A percentile compares a stretch with the other conserved stretches of the same genome.
These are phyloP conservation scores for Auricularia sp. DNA, from an alignment of 768 basidiomycete species.

Conservation along the genomic window DNA sequence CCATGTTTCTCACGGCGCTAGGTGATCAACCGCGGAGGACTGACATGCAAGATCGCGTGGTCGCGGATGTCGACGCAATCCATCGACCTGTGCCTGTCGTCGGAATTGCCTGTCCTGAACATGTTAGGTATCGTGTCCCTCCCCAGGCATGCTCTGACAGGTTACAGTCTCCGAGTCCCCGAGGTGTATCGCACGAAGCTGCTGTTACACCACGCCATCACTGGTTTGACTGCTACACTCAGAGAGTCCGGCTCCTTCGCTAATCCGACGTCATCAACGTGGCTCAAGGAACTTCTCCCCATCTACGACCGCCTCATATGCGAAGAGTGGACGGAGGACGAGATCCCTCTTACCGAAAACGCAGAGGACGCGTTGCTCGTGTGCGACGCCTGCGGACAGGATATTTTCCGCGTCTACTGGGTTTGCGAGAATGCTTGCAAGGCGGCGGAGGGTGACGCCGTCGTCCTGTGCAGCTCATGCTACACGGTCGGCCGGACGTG, in stretches of 20 bases:
- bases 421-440: not conserved
- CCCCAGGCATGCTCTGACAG: not conserved
- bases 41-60: slow-evolving; percentile 80
- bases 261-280: not conserved
- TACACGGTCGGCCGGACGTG: not conserved
- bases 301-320: not conserved
- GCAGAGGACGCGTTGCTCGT: not conserved
- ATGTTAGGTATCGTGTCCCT: slow-evolving; percentile 33
- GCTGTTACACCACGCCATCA: slow-evolving; percentile 47
- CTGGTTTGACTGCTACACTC: slow-evolving; percentile 17
- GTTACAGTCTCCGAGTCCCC: slow-evolving; percentile 58
- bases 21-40: slow-evolving; percentile 68
- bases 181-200: slow-evolving; percentile 71
- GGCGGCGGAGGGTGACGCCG: not conserved
- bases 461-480: not conserved
- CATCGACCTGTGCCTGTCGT: slow-evolving; percentile 46
- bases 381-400: not conserved
- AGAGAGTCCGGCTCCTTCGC: not conserved
- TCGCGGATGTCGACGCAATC: slow-evolving; percentile 70
- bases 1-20: not conserved
- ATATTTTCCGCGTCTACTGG: not conserved
- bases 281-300: not conserved
- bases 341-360: not conserved
- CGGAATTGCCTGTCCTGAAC: slow-evolving; percentile 72
- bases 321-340: not conserved